phyloP scores from a whole-genome alignment of 768 basidiomycete species.

The Mycena latifolia region DNA sequence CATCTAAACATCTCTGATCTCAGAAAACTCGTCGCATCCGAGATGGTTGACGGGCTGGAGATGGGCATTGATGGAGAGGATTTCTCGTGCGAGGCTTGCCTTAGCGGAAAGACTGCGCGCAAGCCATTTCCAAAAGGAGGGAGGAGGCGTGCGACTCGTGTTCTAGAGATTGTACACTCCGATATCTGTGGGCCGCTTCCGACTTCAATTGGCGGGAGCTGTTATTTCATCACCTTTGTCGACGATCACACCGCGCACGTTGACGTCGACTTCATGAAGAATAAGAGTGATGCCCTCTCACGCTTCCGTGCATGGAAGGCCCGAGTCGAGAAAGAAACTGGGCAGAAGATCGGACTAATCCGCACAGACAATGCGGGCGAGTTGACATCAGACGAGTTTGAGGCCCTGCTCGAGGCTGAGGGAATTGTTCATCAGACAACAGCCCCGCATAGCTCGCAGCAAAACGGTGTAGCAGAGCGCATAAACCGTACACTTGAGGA shows the following conservation, averaged over 20 bases:
- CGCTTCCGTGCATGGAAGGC: constrained; percentile 11
- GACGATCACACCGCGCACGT: constrained; percentile 1
- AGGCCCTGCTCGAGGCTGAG: not conserved
- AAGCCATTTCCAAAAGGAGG: constrained; percentile 4
- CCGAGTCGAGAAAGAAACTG: constrained; percentile 4
- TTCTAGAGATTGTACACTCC: constrained; percentile 15
- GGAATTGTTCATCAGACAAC: constrained; percentile 11
- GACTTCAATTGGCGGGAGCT: constrained; percentile 6
- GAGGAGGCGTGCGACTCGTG: constrained; percentile 1
- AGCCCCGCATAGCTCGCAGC: constrained; percentile 7
- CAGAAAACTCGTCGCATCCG: constrained; percentile 3
- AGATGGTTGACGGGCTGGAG: constrained; percentile 11
- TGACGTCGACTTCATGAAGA: constrained; percentile 1
- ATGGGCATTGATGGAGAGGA: not conserved
- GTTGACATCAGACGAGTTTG: not conserved
- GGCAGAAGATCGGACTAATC: not conserved
- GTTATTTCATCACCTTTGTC: constrained; percentile 10
- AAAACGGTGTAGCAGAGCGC: constrained; percentile 5
- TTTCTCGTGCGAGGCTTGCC: constrained; percentile 4
- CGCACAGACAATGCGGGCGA: constrained; percentile 1
- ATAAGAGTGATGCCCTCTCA: not conserved
- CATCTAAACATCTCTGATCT: constrained; percentile 10
- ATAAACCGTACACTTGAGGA: constrained; percentile 5
- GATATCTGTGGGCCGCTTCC: constrained; percentile 1
- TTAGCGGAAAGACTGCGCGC: constrained; percentile 1